These are phyloP conservation scores for Dactylella cylindrospora DNA, from an alignment of 2,329 filamentous ascomycete species.

Conservation along the genomic window DNA sequence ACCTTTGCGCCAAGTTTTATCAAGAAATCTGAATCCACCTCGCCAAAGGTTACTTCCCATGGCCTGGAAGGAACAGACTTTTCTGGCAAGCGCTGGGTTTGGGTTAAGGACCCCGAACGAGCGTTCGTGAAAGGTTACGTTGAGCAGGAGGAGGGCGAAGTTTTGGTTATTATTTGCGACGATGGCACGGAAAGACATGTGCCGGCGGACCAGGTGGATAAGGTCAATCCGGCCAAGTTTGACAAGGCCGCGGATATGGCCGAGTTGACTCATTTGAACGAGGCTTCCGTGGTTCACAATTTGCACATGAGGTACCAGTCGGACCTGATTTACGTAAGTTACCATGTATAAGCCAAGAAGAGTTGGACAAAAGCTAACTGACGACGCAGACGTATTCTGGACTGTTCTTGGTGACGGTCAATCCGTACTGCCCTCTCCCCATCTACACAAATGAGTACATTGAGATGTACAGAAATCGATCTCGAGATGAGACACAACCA, in stretches of 20 bases:
- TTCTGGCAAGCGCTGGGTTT: constrained; percentile 96
- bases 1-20: constrained; percentile 98
- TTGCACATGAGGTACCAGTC: constrained; percentile 91
- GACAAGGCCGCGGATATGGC: constrained; percentile 99
- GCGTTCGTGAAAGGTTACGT: constrained; percentile 94
- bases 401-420: constrained; percentile 92
- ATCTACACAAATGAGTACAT: constrained; percentile 97
- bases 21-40: constrained; percentile 57
- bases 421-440: constrained; percentile 89
- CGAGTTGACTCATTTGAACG: constrained; percentile 94
- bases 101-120: constrained; percentile 81
- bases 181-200: constrained; percentile 91
- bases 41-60: constrained; percentile 32
- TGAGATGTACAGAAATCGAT: constrained; percentile 94
- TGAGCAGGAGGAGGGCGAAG: constrained; percentile 72
- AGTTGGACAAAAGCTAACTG: background rate
- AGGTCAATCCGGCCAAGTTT: constrained; percentile 98
- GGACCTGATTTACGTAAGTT: constrained; percentile 78
- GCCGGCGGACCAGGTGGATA: constrained; percentile 84
- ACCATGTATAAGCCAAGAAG: background rate
- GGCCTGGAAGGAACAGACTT: constrained; percentile 96
- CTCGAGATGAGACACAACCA: constrained; percentile 88
- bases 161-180: constrained; percentile 84
- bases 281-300: constrained; percentile 96
- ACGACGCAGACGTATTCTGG: constrained; percentile 80